phyloP scores from a whole-genome alignment of 352 stramenopile species.

The Pythium insidiosum region DNA sequence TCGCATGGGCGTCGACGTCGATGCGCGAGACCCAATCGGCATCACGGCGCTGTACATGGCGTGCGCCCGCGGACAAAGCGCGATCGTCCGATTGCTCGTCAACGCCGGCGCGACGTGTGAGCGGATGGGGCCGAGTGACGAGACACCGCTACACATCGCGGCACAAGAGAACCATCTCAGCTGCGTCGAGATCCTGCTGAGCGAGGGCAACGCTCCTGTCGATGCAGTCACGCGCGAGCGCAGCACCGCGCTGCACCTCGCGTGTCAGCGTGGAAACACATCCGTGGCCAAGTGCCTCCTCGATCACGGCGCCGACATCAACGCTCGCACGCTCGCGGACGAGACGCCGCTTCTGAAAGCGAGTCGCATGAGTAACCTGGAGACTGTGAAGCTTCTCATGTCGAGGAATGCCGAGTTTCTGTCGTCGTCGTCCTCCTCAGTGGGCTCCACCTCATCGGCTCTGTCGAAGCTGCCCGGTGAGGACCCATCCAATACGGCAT shows the following conservation, averaged over 20 bases:
- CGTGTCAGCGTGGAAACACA: slow-evolving; percentile 72
- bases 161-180: slow-evolving; percentile 75
- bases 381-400: slow-evolving; percentile 69
- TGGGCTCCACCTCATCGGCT: no score
- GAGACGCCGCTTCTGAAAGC: slow-evolving; percentile 76
- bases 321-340: slow-evolving; percentile 46
- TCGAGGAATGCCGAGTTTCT: slow-evolving; percentile 28
- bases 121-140: slow-evolving; percentile 54
- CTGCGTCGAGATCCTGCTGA: slow-evolving; percentile 57
- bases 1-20: slow-evolving; percentile 51
- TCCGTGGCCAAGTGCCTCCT: slow-evolving; percentile 55
- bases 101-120: slow-evolving; percentile 41
- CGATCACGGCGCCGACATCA: slow-evolving; percentile 56
- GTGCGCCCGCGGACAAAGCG: slow-evolving; percentile 52
- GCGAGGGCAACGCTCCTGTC: slow-evolving; percentile 31
- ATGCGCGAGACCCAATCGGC: slow-evolving; percentile 44
- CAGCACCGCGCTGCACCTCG: slow-evolving; percentile 71
- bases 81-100: slow-evolving; percentile 53
- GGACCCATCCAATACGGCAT: background rate
- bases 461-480: background rate
- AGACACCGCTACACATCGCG: slow-evolving; percentile 73
- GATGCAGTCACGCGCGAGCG: slow-evolving; percentile 47
- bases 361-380: slow-evolving; percentile 72
- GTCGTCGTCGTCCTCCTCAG: slow-evolving; percentile 8
- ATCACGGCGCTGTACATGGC: slow-evolving; percentile 76